Conservation (phyloP, 2,329 filamentous ascomycete genomes). For the Laburnicola sp. region DNA sequence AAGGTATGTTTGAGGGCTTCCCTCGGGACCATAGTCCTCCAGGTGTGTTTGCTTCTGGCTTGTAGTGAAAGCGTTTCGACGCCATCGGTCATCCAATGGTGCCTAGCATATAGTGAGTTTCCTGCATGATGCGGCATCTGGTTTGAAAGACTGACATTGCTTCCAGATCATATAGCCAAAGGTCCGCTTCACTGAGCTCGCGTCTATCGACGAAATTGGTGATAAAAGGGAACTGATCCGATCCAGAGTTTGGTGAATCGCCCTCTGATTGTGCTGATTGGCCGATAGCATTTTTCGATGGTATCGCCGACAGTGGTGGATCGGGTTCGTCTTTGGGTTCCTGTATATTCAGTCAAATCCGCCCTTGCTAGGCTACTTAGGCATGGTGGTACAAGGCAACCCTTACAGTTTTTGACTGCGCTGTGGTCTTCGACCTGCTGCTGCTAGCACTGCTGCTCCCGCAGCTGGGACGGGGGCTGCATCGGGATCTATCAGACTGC, state of each 20-base stretch:
- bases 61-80: conserved; percentile 28
- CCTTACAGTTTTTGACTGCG: conserved; percentile 24
- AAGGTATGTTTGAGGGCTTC: conserved; percentile 42
- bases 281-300: conserved; percentile 13
- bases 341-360: neutral
- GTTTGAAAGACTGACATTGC: conserved; percentile 30
- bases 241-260: conserved; percentile 30
- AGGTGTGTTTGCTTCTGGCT: conserved; percentile 35
- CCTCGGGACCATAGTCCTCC: conserved; percentile 40
- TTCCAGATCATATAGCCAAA: conserved; percentile 41
- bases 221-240: conserved; percentile 39
- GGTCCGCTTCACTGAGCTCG: conserved; percentile 24
- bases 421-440: conserved; percentile 16
- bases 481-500: conserved; percentile 38
- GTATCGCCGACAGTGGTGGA: conserved; percentile 24
- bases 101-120: conserved; percentile 25
- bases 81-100: conserved; percentile 39
- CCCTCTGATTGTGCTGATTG: conserved; percentile 21
- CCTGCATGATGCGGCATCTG: no score
- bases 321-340: conserved; percentile 19
- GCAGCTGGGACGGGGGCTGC: conserved; percentile 17
- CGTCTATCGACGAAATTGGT: conserved; percentile 33
- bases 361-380: conserved; percentile 6
- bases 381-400: conserved; percentile 1
- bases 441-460: no score